Percentiles rank a stretch among this genome's conserved stretches.
These are phyloP conservation scores for Darksidea phi DNA, from an alignment of 495 filamentous ascomycete genomes.

Conservation along the genomic window DNA sequence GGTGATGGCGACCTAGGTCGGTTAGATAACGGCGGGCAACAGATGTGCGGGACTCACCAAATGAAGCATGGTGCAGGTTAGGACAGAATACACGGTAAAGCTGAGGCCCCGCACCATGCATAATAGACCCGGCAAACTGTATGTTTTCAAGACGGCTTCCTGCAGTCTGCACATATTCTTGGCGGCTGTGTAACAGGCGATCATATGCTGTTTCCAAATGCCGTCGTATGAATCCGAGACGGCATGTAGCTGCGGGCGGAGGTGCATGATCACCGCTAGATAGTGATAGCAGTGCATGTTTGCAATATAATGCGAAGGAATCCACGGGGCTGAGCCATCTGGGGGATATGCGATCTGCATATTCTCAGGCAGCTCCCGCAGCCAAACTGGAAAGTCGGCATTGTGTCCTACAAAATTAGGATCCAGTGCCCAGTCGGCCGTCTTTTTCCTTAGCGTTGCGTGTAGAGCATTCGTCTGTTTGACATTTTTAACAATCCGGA, in stretches of 20 bases:
- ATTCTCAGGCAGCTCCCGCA: constrained; percentile 72
- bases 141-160: constrained; percentile 75
- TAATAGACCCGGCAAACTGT: constrained; percentile 75
- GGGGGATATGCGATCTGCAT: constrained; percentile 74
- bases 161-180: constrained; percentile 88
- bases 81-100: constrained; percentile 87
- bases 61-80: constrained; percentile 94
- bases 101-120: constrained; percentile 96
- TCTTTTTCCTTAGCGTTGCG: constrained; percentile 68
- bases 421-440: constrained; percentile 86
- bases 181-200: constrained; percentile 79
- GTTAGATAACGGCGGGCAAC: constrained; percentile 2
- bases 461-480: constrained; percentile 74
- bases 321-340: constrained; percentile 78
- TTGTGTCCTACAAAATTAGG: constrained; percentile 79
- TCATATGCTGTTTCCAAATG: constrained; percentile 85
- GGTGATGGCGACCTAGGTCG: constrained; percentile 77
- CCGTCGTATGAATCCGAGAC: constrained; percentile 71
- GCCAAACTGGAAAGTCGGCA: constrained; percentile 70
- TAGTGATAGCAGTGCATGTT: constrained; percentile 94
- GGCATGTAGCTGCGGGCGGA: constrained; percentile 80
- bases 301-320: constrained; percentile 85
- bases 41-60: constrained; percentile 60
- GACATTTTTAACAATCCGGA: constrained; percentile 73
- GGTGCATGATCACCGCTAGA: constrained; percentile 80